A percentile compares a stretch with the other conserved stretches of the same genome.
These are phyloP conservation scores for Arthroderma sp. DNA, from an alignment of 2,329 filamentous ascomycete species.

Conservation along the genomic window DNA sequence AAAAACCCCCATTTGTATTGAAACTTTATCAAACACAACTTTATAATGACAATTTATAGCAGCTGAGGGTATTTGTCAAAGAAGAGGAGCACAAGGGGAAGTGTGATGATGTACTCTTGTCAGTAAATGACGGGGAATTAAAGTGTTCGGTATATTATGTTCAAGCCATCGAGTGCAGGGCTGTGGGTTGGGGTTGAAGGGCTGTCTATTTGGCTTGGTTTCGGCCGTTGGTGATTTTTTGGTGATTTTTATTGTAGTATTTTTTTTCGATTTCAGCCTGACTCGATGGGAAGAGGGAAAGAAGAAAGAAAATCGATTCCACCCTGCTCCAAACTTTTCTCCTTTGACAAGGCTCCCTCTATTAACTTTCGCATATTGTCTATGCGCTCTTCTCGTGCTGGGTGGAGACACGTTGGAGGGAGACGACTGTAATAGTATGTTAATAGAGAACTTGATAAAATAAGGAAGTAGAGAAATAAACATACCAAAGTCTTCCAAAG, in stretches of 20 bases:
- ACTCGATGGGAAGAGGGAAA: slow-evolving; percentile 4
- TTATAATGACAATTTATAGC: neutral
- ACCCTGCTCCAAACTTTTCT: slow-evolving; percentile 5
- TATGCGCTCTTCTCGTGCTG: slow-evolving; percentile 83
- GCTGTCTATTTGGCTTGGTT: too few species aligned
- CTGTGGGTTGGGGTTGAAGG: neutral
- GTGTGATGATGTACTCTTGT: neutral
- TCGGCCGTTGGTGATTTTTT: too few species aligned
- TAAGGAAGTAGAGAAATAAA: slow-evolving; percentile 14
- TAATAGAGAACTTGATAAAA: slow-evolving; percentile 4
- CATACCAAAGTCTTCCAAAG: slow-evolving; percentile 80
- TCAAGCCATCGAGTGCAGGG: slow-evolving; percentile 3
- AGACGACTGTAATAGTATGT: slow-evolving; percentile 50
- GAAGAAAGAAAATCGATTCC: slow-evolving; percentile 4
- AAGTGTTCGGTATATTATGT: slow-evolving; percentile 5
- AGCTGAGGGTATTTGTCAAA: neutral
- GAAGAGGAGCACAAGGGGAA: neutral
- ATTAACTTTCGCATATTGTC: slow-evolving; percentile 10
- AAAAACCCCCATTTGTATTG: neutral
- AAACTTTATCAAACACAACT: neutral
- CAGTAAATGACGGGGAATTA: neutral
- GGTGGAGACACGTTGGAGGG: slow-evolving; percentile 76
- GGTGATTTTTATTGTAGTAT: too few species aligned
- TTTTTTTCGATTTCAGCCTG: too few species aligned
- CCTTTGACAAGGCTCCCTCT: slow-evolving; percentile 1